Percentiles rank a stretch among this genome's conserved stretches.
Conservation (phyloP, 805 yeast species). For the Candida chilensis region DNA sequence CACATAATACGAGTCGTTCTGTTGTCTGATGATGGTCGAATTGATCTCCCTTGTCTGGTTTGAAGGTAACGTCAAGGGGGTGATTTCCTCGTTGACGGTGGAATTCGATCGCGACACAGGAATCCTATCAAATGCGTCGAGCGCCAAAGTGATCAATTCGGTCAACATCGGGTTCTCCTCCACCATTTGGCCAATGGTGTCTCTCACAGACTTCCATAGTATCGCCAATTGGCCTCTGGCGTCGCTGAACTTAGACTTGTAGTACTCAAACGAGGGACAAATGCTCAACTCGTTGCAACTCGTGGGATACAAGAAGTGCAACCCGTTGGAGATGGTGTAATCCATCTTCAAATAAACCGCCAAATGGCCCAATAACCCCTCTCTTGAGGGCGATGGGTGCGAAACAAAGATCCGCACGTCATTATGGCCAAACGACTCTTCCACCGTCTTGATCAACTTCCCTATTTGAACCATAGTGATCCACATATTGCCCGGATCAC, state of each 20-base stretch:
- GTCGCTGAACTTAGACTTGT: slow-evolving; percentile 52
- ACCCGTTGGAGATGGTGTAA: slow-evolving; percentile 62
- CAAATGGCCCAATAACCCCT: slow-evolving; percentile 59
- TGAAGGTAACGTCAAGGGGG: slow-evolving; percentile 28
- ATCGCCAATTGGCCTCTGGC: slow-evolving; percentile 53
- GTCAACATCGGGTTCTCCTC: slow-evolving; percentile 31
- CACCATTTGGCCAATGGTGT: slow-evolving; percentile 34
- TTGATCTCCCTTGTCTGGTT: slow-evolving; percentile 24
- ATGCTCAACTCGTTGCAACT: slow-evolving; percentile 61
- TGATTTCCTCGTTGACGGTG: slow-evolving; percentile 23
- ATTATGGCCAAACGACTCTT: slow-evolving; percentile 19
- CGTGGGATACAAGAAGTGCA: slow-evolving; percentile 64
- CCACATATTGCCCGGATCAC: slow-evolving; percentile 67
- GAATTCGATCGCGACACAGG: slow-evolving; percentile 34
- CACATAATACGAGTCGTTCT: slow-evolving; percentile 52
- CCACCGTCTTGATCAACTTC: slow-evolving; percentile 42
- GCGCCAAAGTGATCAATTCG: slow-evolving; percentile 41
- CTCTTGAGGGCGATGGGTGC: slow-evolving; percentile 65
- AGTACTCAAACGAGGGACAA: slow-evolving; percentile 54
- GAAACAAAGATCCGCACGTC: slow-evolving; percentile 55
- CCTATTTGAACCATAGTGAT: slow-evolving; percentile 65
- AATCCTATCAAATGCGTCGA: slow-evolving; percentile 53
- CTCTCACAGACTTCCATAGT: slow-evolving; percentile 52
- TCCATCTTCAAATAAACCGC: slow-evolving; percentile 62
- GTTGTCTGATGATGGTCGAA: slow-evolving; percentile 31